Percentiles rank a stretch among this genome's conserved stretches.
phyloP scores from a whole-genome alignment of 192 early-diverging fungal species.

The Coemansia aciculifera region DNA sequence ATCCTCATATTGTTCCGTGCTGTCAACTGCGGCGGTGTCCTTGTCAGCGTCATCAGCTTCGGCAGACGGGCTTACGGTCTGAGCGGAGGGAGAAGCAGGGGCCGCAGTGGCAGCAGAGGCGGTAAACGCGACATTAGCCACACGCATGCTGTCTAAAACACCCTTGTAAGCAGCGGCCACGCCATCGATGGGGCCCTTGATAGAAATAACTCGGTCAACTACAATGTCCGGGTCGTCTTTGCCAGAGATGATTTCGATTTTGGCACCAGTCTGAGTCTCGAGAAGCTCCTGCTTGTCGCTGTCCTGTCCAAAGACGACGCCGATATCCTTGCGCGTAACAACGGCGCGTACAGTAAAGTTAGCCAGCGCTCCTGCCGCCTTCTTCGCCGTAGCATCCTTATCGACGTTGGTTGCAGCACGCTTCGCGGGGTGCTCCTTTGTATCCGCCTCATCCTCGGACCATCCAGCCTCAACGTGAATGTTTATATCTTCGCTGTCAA shows the following conservation, averaged over 20 bases:
- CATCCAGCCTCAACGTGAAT: constrained; percentile 48
- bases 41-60: background rate
- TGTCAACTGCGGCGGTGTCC: background rate
- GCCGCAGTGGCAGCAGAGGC: background rate
- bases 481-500: constrained; percentile 47
- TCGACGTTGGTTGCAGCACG: constrained; percentile 23
- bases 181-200: constrained; percentile 39
- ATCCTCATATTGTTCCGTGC: background rate
- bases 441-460: constrained; percentile 52
- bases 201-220: constrained; percentile 49
- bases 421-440: constrained; percentile 47
- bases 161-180: constrained; percentile 33
- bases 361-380: constrained; percentile 16
- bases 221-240: constrained; percentile 54
- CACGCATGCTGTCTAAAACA: constrained; percentile 32
- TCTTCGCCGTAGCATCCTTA: constrained; percentile 20
- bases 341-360: constrained; percentile 51
- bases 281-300: constrained; percentile 20
- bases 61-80: background rate
- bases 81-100: background rate
- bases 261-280: constrained; percentile 23
- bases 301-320: constrained; percentile 37
- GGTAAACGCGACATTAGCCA: background rate
- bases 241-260: constrained; percentile 40
- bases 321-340: constrained; percentile 54